Conservation (phyloP, 148 eudicot species). For the Arctostaphylos glauca region DNA sequence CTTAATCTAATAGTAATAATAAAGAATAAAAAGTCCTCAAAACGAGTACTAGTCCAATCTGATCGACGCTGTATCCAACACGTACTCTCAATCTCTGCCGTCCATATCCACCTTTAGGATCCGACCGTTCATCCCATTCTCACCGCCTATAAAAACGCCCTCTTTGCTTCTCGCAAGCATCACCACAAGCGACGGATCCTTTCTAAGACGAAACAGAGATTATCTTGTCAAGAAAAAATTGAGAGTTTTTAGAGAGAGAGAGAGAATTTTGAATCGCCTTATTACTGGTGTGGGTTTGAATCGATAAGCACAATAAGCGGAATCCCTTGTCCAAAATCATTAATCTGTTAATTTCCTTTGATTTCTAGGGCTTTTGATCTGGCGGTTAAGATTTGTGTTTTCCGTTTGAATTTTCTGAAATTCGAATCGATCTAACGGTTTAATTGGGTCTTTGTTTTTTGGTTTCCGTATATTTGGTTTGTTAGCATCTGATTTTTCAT, state of each 20-base stretch:
- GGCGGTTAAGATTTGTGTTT: neutral
- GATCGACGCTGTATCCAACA: neutral
- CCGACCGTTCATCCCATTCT: neutral
- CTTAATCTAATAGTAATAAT: too few species aligned
- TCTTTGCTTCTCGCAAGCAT: too few species aligned
- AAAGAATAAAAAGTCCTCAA: too few species aligned
- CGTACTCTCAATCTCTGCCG: constrained; percentile 3
- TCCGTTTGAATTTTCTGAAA: neutral
- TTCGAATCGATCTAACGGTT: neutral
- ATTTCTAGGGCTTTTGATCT: neutral
- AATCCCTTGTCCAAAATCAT: neutral
- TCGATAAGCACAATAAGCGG: neutral
- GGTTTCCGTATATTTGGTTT: neutral
- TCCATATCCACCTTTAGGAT: neutral
- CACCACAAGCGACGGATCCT: neutral
- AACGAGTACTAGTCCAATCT: neutral
- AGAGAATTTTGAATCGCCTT: neutral
- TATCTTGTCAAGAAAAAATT: neutral
- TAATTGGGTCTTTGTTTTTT: neutral
- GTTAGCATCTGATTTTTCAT: constrained; percentile 11
- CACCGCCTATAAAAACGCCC: neutral
- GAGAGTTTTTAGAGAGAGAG: neutral
- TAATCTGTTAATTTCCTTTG: neutral
- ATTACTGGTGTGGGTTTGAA: neutral
- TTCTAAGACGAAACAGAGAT: neutral